Base-by-base conservation (phyloP, 495 filamentous ascomycete genomes). In the Hypoxylon perforatum region DNA sequence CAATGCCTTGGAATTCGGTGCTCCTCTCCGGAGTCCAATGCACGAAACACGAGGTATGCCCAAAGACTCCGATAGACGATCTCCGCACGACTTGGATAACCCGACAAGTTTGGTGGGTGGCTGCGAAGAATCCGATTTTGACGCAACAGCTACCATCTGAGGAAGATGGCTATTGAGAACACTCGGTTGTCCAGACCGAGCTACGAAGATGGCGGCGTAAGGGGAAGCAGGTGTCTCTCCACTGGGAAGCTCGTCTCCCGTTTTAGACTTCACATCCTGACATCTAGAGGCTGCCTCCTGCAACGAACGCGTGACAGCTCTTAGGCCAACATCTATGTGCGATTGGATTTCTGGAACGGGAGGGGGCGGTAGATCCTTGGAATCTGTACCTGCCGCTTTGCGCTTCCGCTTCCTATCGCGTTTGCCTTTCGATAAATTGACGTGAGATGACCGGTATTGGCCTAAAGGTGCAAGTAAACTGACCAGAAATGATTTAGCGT, bases 401-500 rank as follows among this genome's bases (percentile, higher is more conserved):
- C 65, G 71, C 50, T 82, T 83, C 44, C 82, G 73, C 62, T 82
- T 83, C 56, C 69, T 78, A 42, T 67, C 77, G 41, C 80, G 76
- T 67, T 81, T 82, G 58, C 87, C 86, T 63, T 84, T 85, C 8
- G 87, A 87, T 10, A 78, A 73, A 9, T 65, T 61, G 49, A 79
- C 61, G 55, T 87, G 77, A 17, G 73, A 74, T 51, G 73, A 67
- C 10, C 86, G 82, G 64, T 89, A 76, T 41, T 77, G 63, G 14
- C 87, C 87, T 15, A 90, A 73, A 18, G 88, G 87, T 7, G 75
- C 70, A 8, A 91, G 73, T 33, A 90, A 73, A 59, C 87, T 90
- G 48, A 11, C 4, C 12, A 15, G 42, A 14, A 61, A 1, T 9
- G 57, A 63, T 57, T 65, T 57, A 56, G 59, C 19, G 18, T 33